Base-by-base conservation (phyloP, 2,329 filamentous ascomycete genomes). In the Macrophomina pseudophaseolina region DNA sequence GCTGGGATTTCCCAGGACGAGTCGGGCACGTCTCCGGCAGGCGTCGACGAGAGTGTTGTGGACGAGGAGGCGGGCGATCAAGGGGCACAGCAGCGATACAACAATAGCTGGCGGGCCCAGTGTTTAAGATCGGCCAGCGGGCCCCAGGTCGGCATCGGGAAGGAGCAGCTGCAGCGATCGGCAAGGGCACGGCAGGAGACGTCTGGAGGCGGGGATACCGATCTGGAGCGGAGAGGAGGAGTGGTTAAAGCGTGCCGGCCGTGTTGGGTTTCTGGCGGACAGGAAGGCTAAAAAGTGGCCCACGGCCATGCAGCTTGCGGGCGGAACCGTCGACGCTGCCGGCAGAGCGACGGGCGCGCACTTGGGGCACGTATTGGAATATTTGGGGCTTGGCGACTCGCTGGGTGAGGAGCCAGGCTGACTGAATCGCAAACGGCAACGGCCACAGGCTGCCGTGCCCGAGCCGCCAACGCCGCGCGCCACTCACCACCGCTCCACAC, bases 271-370 rank as follows among this genome's bases (percentile, higher is more conserved):
- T 38, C 40, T 46, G 38, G 14, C 16, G 14, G 48, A 16, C 23
- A 12, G 23, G n/a, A 4, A 60, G 42, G 42, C 30, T 35, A 60
- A 60, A 60, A 60, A 49, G 56, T 59, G 56, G 56, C 16, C 40
- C 56, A 16, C 6, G 40, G 28, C 6, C 40, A 58, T 44, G 53
- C 53, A 23, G 53, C 33, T 12, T 40, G 38, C 53, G 53, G 53
- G 53, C 53, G 53, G 12, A 53, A n/a, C 51, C 51, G 53, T 35
- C 16, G 18, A 18, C n/a, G 52, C 11, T 40, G 53, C 18, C 7
- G 35, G 7, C 6, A 18, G 38, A 18, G 16, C 9, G 54, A 28
- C 53, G 42, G 32, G 53, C 53, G 53, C 42, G 53, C 35, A 18
- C 5, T 23, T 18, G 33, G 52, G 52, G 23, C 38, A 54, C 52